Base-by-base conservation (phyloP, 306 rosid species). In the Sphenostylis stenocarpa region DNA sequence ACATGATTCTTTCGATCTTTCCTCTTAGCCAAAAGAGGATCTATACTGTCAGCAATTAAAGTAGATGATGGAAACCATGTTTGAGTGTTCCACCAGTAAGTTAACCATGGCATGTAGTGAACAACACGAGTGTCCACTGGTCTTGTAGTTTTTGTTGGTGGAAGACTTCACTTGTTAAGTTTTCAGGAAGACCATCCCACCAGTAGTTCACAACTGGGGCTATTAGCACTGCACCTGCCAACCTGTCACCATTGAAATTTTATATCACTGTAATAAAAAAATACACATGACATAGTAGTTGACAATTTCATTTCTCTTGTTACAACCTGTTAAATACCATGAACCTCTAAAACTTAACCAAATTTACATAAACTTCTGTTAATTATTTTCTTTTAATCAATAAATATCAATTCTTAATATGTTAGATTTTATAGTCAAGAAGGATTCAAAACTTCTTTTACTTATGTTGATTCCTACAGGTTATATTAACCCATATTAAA, bases 1-100 rank as follows among this genome's bases (percentile, higher is more conserved):
- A 6, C 16, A 78, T 69, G 44, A 64, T 31, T 41, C 57, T 28
- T 7, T 74, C 78, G 43, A 74, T 38, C 0, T 39, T 11, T 39
- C 15, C 45, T 39, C 15, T 11, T 9, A 39, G 69, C 2, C 7
- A 11, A 0, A 36, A 81, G 47, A 51, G 78, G 1, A 69, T 70
- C 82, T 38, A 12, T 8, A 78, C 57, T 31, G 29, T n/a, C 10
- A 69, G 63, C 47, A 64, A 82, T 24, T 4, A 45, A n/a, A 57
- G 69, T 81, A 45, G 5, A 11, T 24, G 62, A 2, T 0, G 96
- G 96, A 80, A 94, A 90, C 95, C 91, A 92, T 81, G 44, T 90
- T 78, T 92, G 93, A 44, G 97, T 90, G 80, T 90, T 89, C 98
- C 98, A 92, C 93, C 94, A 90, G 76, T 91, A 85, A 31, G 96